phyloP scores from a whole-genome alignment of 2,329 filamentous ascomycete genomes.

The Ceratocystis variospora region DNA sequence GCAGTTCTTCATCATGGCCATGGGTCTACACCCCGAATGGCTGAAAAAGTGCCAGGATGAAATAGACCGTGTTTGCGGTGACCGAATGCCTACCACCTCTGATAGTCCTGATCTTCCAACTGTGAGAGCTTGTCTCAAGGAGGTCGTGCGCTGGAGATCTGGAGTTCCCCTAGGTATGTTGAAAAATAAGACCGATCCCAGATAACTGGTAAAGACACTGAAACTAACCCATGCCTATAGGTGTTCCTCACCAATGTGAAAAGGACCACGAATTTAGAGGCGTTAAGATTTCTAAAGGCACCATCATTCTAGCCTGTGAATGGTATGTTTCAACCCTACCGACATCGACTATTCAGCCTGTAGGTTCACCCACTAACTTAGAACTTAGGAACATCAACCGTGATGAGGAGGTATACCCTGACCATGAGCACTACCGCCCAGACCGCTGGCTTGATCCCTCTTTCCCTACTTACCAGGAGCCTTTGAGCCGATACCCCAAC shows the following conservation, averaged over 20 bases:
- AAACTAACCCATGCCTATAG: slow-evolving; percentile 18
- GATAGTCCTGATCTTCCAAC: slow-evolving; percentile 39
- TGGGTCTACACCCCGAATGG: slow-evolving; percentile 40
- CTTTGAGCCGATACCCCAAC: slow-evolving; percentile 48
- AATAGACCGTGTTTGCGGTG: slow-evolving; percentile 41
- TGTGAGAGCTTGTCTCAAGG: slow-evolving; percentile 42
- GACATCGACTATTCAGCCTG: neutral
- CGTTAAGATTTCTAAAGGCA: slow-evolving; percentile 35
- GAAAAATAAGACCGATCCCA: neutral
- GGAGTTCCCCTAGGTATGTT: slow-evolving; percentile 37
- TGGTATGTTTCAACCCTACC: slow-evolving; percentile 27
- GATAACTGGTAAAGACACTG: neutral
- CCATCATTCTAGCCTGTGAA: slow-evolving; percentile 37
- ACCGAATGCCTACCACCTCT: slow-evolving; percentile 37
- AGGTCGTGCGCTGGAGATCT: slow-evolving; percentile 45
- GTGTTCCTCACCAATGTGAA: slow-evolving; percentile 38
- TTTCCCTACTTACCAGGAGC: slow-evolving; percentile 52
- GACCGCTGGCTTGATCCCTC: slow-evolving; percentile 49
- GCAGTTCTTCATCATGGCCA: slow-evolving; percentile 40
- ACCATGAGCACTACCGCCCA: slow-evolving; percentile 48
- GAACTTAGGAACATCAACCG: slow-evolving; percentile 42
- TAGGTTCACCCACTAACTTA: neutral
- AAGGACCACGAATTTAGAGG: slow-evolving; percentile 34
- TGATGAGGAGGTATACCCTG: slow-evolving; percentile 44
- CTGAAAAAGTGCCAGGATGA: slow-evolving; percentile 41